Conservation (phyloP, 2,329 filamentous ascomycete species). For the Penicillium hordei region DNA sequence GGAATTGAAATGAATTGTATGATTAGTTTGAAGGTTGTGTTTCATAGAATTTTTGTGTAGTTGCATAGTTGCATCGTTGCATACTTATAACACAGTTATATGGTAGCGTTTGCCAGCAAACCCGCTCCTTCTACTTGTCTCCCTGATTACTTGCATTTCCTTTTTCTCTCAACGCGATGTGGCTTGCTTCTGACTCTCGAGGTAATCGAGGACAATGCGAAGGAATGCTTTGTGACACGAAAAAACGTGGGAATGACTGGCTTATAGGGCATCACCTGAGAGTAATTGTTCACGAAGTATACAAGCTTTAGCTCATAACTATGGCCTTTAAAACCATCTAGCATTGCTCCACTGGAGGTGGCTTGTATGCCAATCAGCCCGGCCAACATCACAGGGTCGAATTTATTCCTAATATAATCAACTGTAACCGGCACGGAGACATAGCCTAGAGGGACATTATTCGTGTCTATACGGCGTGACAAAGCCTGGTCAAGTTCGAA, state of each 20-base stretch:
- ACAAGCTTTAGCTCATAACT: neutral
- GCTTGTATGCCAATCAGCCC: neutral
- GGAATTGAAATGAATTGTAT: constrained; percentile 35
- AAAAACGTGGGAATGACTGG: neutral
- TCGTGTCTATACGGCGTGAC: neutral
- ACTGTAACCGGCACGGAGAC: neutral
- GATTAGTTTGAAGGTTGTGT: constrained; percentile 24
- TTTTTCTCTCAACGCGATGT: neutral
- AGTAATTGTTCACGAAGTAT: neutral
- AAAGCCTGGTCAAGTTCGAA: neutral
- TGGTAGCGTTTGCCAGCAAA: neutral
- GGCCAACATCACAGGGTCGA: neutral
- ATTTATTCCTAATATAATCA: neutral
- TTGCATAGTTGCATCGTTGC: neutral
- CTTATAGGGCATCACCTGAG: neutral
- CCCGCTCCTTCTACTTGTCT: neutral
- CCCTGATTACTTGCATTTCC: neutral
- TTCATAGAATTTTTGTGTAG: neutral
- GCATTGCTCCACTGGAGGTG: neutral
- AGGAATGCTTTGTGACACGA: too few species aligned
- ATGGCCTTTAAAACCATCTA: neutral
- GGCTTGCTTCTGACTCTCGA: too few species aligned
- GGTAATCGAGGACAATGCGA: too few species aligned
- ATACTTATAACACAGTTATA: neutral
- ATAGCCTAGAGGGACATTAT: neutral